A percentile compares a stretch with the other conserved stretches of the same genome.
Conservation (phyloP, 2,329 filamentous ascomycete genomes). For the Knufia petricola region DNA sequence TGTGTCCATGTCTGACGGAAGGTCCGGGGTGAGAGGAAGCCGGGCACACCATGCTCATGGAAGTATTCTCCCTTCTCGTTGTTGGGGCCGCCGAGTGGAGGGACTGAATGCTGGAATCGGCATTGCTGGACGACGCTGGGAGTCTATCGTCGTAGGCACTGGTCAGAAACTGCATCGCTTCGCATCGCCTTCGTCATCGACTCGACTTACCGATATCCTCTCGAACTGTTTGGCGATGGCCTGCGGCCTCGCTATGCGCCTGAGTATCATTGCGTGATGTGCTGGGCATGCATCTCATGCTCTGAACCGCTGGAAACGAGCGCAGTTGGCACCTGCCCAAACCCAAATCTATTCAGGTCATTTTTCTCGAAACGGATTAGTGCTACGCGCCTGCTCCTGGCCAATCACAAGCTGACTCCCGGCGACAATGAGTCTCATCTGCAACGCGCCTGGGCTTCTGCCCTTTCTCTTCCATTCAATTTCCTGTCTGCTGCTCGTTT, state of each 20-base stretch:
- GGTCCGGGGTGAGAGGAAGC: constrained; percentile 58
- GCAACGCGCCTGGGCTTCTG: constrained; percentile 3
- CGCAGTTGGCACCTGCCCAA: constrained; percentile 4
- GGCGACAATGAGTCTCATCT: neutral
- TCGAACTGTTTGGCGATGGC: constrained; percentile 15
- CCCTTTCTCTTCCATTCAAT: constrained; percentile 1
- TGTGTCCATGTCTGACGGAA: constrained; percentile 72
- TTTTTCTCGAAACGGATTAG: constrained; percentile 5
- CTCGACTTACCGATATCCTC: constrained; percentile 6
- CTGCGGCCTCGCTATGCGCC: constrained; percentile 21
- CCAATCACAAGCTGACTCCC: constrained; percentile 4
- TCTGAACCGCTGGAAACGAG: constrained; percentile 16
- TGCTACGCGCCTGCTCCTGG: neutral
- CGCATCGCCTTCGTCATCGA: too few species aligned
- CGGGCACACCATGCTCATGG: constrained; percentile 49
- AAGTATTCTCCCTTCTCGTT: constrained; percentile 17
- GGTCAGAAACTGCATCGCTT: neutral
- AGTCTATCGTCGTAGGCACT: neutral
- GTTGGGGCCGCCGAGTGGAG: constrained; percentile 3
- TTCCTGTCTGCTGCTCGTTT: constrained; percentile 3
- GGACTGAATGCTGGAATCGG: constrained; percentile 14
- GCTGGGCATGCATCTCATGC: too few species aligned
- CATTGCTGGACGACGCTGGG: constrained; percentile 17
- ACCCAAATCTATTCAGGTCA: too few species aligned
- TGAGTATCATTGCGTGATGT: constrained; percentile 17